Base-by-base conservation (phyloP, 2,329 filamentous ascomycete species). In the Myriosclerotinia curreyana region DNA sequence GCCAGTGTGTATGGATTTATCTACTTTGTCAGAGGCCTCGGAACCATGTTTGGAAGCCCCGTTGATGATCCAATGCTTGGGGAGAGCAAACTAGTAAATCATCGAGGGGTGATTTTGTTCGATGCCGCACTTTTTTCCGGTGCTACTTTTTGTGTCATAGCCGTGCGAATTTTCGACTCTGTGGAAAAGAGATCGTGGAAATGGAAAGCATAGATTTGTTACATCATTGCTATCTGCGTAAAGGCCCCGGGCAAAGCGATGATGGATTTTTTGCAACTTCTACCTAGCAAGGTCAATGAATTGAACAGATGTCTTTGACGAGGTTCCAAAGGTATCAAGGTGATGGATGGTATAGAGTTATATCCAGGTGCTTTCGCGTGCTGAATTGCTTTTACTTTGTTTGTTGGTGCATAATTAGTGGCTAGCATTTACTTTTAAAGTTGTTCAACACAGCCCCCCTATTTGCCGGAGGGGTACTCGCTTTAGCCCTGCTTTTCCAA, bases 1-100 rank as follows among this genome's bases (percentile, higher is more conserved):
- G 78, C 78, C 0, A 77, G 77, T 25, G 78, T 81, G 5, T 81
- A 80, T 67, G 78, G 78, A 2, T 80, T 80, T 63, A 77, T 80
- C 20, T 76, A 79, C 46, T 79, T 81, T 55, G 72, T 80, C 0
- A 71, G 78, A 51, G 79, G 79, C 0, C 68, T 79, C 9, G 78
- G 78, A 0, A 77, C 76, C 0, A 76, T 80, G 70, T 76, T 80
- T 66, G 79, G 79, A 7, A 79, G 76, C 61, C 79, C 79, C 0
- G 74, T 81, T 38, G 79, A 78, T 12, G 79, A 78, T 2, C 73
- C 75, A 62, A 74, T 80, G 14, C 71, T 81, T 0, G 76, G 76
- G 9, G 72, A 73, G 22, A 68, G 71, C 44, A 73, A 70, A 22
- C 61, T 74, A 0, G 62, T 61, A 2, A 77, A 77, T 52, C 80